A percentile compares a stretch with the other conserved stretches of the same genome.
These are phyloP conservation scores for Pezicula neosporulosa DNA, from an alignment of 2,329 filamentous ascomycete species.

Conservation along the genomic window DNA sequence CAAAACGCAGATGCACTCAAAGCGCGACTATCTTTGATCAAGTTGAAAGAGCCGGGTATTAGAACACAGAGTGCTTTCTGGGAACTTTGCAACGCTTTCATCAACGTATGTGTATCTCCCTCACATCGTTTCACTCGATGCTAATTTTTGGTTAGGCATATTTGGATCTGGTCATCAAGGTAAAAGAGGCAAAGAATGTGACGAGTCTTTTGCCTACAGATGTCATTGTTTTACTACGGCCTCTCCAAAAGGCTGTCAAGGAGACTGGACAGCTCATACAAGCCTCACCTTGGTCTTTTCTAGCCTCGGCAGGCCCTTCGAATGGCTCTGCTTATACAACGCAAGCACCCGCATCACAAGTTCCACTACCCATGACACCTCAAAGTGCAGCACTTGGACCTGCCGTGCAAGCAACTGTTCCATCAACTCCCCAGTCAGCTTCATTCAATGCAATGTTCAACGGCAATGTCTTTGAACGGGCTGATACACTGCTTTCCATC, in stretches of 20 bases:
- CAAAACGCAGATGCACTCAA: slow-evolving; percentile 73
- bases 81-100: slow-evolving; percentile 71
- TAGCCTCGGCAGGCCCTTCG: slow-evolving; percentile 25
- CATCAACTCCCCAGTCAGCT: slow-evolving; percentile 53
- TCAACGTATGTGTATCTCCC: slow-evolving; percentile 37
- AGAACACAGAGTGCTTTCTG: slow-evolving; percentile 61
- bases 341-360: slow-evolving; percentile 41
- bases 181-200: slow-evolving; percentile 49
- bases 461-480: slow-evolving; percentile 27
- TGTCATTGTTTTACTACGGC: slow-evolving; percentile 70
- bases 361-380: slow-evolving; percentile 76
- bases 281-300: slow-evolving; percentile 58
- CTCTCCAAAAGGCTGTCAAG: slow-evolving; percentile 79
- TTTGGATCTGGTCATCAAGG: slow-evolving; percentile 59
- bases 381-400: slow-evolving; percentile 86
- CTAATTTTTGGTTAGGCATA: slow-evolving; percentile 46
- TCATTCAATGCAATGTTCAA: slow-evolving; percentile 26
- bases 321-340: slow-evolving; percentile 17
- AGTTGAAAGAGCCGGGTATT: slow-evolving; percentile 78
- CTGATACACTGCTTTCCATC: slow-evolving; percentile 26
- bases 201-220: slow-evolving; percentile 56
- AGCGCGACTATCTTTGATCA: slow-evolving; percentile 71
- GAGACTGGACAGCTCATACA: slow-evolving; percentile 74
- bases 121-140: slow-evolving; percentile 18
- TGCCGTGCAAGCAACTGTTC: slow-evolving; percentile 85